phyloP scores from a whole-genome alignment of 805 yeast genomes.

The Schizosaccharomyces octosporus region DNA sequence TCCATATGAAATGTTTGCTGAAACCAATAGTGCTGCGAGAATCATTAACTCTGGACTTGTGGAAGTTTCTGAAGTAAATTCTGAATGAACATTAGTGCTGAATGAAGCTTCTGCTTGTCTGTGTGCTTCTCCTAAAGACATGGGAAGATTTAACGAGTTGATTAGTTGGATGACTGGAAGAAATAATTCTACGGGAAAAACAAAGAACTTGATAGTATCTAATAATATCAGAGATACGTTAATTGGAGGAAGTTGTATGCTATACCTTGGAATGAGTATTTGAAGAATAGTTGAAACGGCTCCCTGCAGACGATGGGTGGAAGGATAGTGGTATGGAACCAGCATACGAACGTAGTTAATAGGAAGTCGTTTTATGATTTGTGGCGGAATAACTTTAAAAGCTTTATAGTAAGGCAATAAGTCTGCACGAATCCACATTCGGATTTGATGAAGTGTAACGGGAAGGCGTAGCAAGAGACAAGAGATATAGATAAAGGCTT shows the following conservation, averaged over 20 bases:
- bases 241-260: neutral
- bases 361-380: neutral
- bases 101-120: too few relatives aligned
- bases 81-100: too few relatives aligned
- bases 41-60: too few relatives aligned
- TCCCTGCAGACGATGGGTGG: neutral
- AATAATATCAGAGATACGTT: neutral
- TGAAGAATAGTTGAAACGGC: neutral
- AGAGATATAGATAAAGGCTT: neutral
- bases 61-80: too few relatives aligned
- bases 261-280: neutral
- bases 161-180: neutral
- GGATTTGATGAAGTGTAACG: neutral
- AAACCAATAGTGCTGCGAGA: too few relatives aligned
- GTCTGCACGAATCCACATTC: neutral
- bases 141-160: neutral
- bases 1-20: too few relatives aligned
- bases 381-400: neutral
- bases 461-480: slow-evolving; percentile 1
- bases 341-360: neutral
- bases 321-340: neutral
- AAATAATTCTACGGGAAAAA: neutral
- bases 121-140: too few relatives aligned
- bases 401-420: neutral
- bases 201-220: neutral